Conservation (phyloP, 1,284 basidiomycete species). For the Cryptococcus deneoformans region DNA sequence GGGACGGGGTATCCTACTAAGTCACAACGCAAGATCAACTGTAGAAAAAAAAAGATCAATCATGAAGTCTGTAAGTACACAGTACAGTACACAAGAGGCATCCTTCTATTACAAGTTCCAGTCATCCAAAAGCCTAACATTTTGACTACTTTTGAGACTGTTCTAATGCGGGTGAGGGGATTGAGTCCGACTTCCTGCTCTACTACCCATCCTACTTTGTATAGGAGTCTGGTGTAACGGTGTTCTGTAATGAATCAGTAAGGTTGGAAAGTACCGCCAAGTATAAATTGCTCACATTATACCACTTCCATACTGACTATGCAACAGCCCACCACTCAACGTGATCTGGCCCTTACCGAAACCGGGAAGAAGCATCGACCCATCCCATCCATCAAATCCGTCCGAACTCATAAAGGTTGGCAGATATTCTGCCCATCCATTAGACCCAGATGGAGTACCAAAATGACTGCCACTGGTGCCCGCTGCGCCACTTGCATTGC, state of each 20-base stretch:
- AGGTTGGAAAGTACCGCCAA: not conserved
- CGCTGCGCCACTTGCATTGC: conserved; percentile 7
- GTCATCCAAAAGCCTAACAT: too few species aligned
- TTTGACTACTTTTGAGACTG: not conserved
- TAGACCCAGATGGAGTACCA: conserved; percentile 23
- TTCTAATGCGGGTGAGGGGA: conserved; percentile 11
- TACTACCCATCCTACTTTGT: conserved; percentile 24
- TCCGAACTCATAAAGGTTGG: conserved; percentile 46
- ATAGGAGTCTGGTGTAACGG: conserved; percentile 34
- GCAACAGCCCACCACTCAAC: conserved; percentile 45
- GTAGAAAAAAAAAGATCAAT: too few species aligned
- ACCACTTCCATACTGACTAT: conserved; percentile 48
- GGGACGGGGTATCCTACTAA: too few species aligned
- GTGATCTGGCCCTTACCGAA: conserved; percentile 49
- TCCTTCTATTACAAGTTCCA: too few species aligned
- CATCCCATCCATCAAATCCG: conserved; percentile 49
- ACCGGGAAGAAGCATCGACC: conserved; percentile 46
- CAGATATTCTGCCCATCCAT: conserved; percentile 45
- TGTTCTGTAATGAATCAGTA: conserved; percentile 21
- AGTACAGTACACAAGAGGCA: too few species aligned
- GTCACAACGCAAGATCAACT: too few species aligned
- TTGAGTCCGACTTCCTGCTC: conserved; percentile 25
- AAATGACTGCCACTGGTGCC: conserved; percentile 33
- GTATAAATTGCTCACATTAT: conserved; percentile 45
- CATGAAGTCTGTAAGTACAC: too few species aligned